Conservation (phyloP, 108 stramenopile species). For the Cyclotella cryptica region DNA sequence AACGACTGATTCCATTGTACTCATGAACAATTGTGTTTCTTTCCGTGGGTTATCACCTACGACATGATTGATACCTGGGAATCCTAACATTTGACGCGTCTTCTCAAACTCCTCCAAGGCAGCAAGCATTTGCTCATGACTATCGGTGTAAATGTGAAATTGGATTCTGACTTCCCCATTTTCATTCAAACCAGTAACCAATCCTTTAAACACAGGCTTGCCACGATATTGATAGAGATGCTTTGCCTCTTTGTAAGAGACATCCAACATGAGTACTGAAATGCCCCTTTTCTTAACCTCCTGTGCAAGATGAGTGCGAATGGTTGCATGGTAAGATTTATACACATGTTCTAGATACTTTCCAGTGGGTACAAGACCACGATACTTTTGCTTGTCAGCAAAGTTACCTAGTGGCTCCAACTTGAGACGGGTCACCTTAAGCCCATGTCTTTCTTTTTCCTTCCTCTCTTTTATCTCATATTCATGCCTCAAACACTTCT, state of each 20-base stretch:
- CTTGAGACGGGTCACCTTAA: too few species aligned
- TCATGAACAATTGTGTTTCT: slow-evolving; percentile 16
- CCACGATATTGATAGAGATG: slow-evolving; percentile 19
- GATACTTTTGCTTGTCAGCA: slow-evolving; percentile 21
- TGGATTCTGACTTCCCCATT: slow-evolving; percentile 38
- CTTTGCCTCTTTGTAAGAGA: slow-evolving; percentile 39
- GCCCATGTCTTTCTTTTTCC: too few species aligned
- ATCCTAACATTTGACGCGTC: slow-evolving; percentile 9
- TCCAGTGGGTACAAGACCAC: slow-evolving; percentile 30
- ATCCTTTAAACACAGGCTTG: slow-evolving; percentile 23
- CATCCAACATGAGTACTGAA: slow-evolving; percentile 23
- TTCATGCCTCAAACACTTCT: slow-evolving; percentile 14
- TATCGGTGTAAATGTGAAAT: slow-evolving; percentile 21
- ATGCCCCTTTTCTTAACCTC: slow-evolving; percentile 45
- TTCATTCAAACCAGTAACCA: slow-evolving; percentile 34
- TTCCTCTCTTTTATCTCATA: slow-evolving; percentile 2
- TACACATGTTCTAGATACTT: slow-evolving; percentile 31
- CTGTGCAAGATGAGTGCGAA: slow-evolving; percentile 9
- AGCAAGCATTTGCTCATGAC: slow-evolving; percentile 37
- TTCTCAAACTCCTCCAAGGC: slow-evolving; percentile 20
- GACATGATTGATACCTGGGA: background rate
- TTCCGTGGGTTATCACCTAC: slow-evolving; percentile 34
- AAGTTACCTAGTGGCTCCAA: slow-evolving; percentile 4
- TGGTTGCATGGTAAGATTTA: slow-evolving; percentile 16
- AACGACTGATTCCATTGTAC: slow-evolving; percentile 18